These are phyloP conservation scores for Leccinum ponderosum DNA, from an alignment of 1,284 basidiomycete species.

Conservation along the genomic window DNA sequence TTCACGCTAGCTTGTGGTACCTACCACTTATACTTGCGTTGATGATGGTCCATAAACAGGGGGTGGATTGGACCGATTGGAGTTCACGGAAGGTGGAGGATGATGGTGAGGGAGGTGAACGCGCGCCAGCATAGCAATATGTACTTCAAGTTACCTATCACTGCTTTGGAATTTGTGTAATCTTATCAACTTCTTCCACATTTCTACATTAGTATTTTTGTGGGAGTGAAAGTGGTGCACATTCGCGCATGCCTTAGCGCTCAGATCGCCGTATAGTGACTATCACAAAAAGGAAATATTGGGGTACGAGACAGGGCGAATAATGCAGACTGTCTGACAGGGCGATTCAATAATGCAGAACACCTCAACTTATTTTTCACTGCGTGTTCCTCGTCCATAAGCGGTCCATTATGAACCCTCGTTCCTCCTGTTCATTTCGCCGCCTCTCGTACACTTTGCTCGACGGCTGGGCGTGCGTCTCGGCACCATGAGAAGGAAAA, in stretches of 20 bases:
- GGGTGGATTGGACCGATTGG: constrained; percentile 70
- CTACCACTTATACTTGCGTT: constrained; percentile 87
- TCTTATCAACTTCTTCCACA: no score
- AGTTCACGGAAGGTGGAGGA: constrained; percentile 20
- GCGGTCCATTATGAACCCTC: constrained; percentile 80
- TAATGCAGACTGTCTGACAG: no score
- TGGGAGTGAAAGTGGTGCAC: no score
- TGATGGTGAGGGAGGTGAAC: background rate
- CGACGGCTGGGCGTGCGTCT: constrained; percentile 22
- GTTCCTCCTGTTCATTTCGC: constrained; percentile 65
- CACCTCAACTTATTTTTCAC: constrained; percentile 52
- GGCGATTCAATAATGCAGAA: no score
- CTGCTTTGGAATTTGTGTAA: no score
- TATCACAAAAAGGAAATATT: no score
- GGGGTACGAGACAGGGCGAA: no score
- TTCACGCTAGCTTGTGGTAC: constrained; percentile 89
- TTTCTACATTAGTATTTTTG: no score
- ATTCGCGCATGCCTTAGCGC: no score
- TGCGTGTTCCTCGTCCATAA: constrained; percentile 66
- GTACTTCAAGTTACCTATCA: no score
- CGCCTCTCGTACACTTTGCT: constrained; percentile 41
- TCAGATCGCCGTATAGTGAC: no score
- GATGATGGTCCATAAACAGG: constrained; percentile 94
- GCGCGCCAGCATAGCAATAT: background rate
- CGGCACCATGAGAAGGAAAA: constrained; percentile 43